A percentile compares a stretch with the other conserved stretches of the same genome.
Conservation (phyloP, 176 grass and related monocot genomes). For the Thalia dealbata region DNA sequence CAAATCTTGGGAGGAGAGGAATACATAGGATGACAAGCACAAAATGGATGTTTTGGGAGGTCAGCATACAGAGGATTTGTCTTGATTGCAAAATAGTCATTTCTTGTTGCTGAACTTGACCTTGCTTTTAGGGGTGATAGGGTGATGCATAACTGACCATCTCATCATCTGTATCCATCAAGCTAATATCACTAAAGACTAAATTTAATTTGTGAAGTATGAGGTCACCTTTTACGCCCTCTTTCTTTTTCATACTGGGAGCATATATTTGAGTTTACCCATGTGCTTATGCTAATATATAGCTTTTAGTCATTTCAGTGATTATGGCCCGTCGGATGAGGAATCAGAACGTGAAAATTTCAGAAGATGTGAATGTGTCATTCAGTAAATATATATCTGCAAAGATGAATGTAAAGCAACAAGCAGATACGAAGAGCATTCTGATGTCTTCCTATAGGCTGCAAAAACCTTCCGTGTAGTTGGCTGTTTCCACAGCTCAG, state of each 20-base stretch:
- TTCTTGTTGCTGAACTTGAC: background rate
- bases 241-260: too few species aligned
- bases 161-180: background rate
- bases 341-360: constrained; percentile 55
- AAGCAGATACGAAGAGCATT: background rate
- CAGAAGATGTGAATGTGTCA: constrained; percentile 80
- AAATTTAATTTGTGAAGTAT: background rate
- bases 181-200: background rate
- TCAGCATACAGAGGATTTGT: background rate
- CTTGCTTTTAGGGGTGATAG: background rate
- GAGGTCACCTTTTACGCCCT: too few species aligned
- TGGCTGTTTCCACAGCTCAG: background rate
- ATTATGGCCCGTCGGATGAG: constrained; percentile 72
- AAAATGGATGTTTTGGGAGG: background rate
- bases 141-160: background rate
- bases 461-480: background rate
- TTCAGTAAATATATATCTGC: constrained; percentile 51
- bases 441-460: background rate
- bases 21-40: too few species aligned
- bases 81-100: background rate
- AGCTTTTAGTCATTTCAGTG: constrained; percentile 33
- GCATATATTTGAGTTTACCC: background rate
- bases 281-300: constrained; percentile 6
- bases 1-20: too few species aligned
- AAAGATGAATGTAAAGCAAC: constrained; percentile 13